Conservation (phyloP, 2,329 filamentous ascomycete genomes). For the Salinomyces thailandicus region DNA sequence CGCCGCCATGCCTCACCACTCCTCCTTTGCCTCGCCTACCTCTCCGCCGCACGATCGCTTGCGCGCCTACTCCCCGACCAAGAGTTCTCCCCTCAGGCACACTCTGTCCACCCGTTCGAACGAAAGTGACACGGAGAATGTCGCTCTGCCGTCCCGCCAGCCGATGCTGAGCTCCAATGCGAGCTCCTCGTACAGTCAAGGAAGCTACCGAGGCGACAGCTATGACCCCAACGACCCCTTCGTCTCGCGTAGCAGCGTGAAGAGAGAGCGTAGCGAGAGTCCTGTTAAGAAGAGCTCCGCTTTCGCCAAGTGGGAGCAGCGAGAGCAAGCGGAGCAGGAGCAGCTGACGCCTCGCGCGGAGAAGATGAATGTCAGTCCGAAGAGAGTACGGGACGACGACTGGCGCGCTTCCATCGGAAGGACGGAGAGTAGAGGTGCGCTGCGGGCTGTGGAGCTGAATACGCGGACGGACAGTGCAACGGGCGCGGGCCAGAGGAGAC, state of each 20-base stretch:
- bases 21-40: slow-evolving; percentile 18
- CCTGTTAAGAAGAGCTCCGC: slow-evolving; percentile 27
- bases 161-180: slow-evolving; percentile 22
- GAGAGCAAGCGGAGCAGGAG: slow-evolving; percentile 16
- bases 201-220: slow-evolving; percentile 13
- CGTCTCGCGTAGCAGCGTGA: slow-evolving; percentile 18
- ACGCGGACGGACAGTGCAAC: slow-evolving; percentile 12
- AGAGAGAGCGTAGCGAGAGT: slow-evolving; percentile 26
- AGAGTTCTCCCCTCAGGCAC: slow-evolving; percentile 25
- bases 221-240: slow-evolving; percentile 24
- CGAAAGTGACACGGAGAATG: slow-evolving; percentile 23
- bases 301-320: slow-evolving; percentile 21
- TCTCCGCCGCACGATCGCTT: slow-evolving; percentile 25
- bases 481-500: neutral
- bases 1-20: slow-evolving; percentile 15
- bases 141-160: slow-evolving; percentile 19
- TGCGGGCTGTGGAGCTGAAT: slow-evolving; percentile 22
- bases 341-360: slow-evolving; percentile 13
- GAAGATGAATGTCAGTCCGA: slow-evolving; percentile 22
- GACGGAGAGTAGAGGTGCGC: slow-evolving; percentile 20
- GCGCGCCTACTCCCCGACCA: slow-evolving; percentile 24
- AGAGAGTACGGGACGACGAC: slow-evolving; percentile 24
- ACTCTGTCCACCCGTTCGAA: slow-evolving; percentile 25
- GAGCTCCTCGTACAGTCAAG: slow-evolving; percentile 17
- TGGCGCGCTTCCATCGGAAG: slow-evolving; percentile 21